Evolutionary conservation across 768 basidiomycete species (phyloP).

Genomic region (Strobilomyces dryophilus): DNA sequence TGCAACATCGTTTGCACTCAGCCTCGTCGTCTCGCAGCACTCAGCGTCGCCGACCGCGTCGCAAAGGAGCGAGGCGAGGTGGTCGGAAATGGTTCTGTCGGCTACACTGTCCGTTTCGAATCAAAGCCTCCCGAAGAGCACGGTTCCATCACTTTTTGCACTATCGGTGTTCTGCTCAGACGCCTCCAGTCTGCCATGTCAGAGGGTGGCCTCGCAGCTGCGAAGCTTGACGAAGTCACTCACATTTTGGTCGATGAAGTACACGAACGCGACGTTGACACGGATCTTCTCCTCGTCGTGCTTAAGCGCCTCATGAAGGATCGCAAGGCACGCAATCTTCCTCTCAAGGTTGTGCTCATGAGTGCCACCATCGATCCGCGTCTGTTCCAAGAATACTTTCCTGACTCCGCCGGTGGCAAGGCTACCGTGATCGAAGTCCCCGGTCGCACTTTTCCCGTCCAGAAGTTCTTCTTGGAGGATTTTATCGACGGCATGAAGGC

Average conservation of each 20-base stretch:
- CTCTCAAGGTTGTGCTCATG: slow-evolving; percentile 89
- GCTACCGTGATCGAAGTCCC: slow-evolving; percentile 78
- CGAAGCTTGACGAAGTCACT: slow-evolving; percentile 69
- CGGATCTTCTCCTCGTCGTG: slow-evolving; percentile 84
- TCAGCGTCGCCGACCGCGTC: slow-evolving; percentile 88
- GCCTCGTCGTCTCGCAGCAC: slow-evolving; percentile 86
- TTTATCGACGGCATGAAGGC: slow-evolving; percentile 50
- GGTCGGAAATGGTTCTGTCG: slow-evolving; percentile 64
- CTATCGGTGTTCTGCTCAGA: slow-evolving; percentile 86
- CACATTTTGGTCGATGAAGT: slow-evolving; percentile 95
- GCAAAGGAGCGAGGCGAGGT: slow-evolving; percentile 80
- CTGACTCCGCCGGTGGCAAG: slow-evolving; percentile 50
- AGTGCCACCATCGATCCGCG: slow-evolving; percentile 92
- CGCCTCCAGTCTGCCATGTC: slow-evolving; percentile 74
- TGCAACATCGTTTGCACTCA: slow-evolving; percentile 95
- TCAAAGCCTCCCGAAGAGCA: slow-evolving; percentile 70
- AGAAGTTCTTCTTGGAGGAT: slow-evolving; percentile 77
- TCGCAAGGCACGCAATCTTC: slow-evolving; percentile 61
- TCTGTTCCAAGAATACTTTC: slow-evolving; percentile 87
- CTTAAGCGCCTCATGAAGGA: slow-evolving; percentile 79
- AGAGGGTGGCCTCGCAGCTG: slow-evolving; percentile 31
- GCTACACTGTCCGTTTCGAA: slow-evolving; percentile 93
- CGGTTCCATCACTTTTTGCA: slow-evolving; percentile 90
- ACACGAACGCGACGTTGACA: slow-evolving; percentile 93
- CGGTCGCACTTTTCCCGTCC: slow-evolving; percentile 89